Evolutionary conservation across 1,284 basidiomycete genomes (phyloP).

Genomic region (Earliella scabrosa): DNA sequence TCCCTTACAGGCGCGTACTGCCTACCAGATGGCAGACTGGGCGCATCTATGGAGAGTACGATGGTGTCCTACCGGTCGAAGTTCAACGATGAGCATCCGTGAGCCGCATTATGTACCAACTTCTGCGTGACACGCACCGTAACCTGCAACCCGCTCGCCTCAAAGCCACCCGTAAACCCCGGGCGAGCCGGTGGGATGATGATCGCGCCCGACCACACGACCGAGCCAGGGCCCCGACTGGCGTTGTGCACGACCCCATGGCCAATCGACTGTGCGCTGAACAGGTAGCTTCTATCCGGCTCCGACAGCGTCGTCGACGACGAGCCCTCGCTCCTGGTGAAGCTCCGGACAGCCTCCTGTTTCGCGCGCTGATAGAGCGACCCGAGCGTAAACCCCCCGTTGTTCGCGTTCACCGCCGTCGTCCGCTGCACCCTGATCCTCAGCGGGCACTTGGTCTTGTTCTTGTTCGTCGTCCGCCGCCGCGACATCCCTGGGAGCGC

Average conservation of each 20-base stretch:
- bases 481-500: background rate
- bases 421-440: slow-evolving; percentile 26
- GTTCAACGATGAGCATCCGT: background rate
- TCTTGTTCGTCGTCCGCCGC: slow-evolving; percentile 2
- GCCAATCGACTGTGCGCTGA: slow-evolving; percentile 23
- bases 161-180: slow-evolving; percentile 29
- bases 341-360: background rate
- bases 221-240: slow-evolving; percentile 19
- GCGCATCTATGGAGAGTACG: slow-evolving; percentile 29
- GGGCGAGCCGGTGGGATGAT: slow-evolving; percentile 21
- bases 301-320: background rate
- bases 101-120: background rate
- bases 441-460: slow-evolving; percentile 21
- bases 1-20: slow-evolving; percentile 29
- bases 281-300: slow-evolving; percentile 24
- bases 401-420: slow-evolving; percentile 27
- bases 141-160: slow-evolving; percentile 30
- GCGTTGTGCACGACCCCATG: slow-evolving; percentile 31
- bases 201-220: slow-evolving; percentile 36
- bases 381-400: slow-evolving; percentile 13
- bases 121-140: slow-evolving; percentile 25
- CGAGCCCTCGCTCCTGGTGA: background rate
- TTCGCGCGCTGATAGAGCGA: background rate
- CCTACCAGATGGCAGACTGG: slow-evolving; percentile 21
- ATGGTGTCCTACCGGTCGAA: slow-evolving; percentile 28